phyloP scores from a whole-genome alignment of 768 basidiomycete genomes.

The Lactarius tabidus region DNA sequence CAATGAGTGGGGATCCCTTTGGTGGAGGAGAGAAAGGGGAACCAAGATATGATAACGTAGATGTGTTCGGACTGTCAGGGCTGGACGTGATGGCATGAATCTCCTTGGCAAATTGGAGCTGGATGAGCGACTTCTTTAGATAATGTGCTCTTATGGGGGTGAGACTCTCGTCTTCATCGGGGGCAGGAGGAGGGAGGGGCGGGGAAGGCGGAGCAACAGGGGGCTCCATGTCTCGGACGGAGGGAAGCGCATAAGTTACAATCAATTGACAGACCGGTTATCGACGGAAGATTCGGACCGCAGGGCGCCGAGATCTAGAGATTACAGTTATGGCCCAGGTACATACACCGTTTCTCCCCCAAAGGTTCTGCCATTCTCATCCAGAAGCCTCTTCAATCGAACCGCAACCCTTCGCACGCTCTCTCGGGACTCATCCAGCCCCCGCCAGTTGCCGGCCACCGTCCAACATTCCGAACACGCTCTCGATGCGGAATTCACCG shows the following conservation, averaged over 20 bases:
- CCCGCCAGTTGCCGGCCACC: conserved; percentile 63
- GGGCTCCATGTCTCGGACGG: not conserved
- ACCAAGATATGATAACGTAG: conserved; percentile 83
- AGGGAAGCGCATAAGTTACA: not conserved
- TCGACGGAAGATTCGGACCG: conserved; percentile 9
- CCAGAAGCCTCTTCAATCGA: conserved; percentile 54
- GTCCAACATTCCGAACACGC: conserved; percentile 82
- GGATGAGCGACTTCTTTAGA: conserved; percentile 92
- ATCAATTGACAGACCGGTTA: not conserved
- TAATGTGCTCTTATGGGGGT: conserved; percentile 94
- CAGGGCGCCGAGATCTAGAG: not conserved
- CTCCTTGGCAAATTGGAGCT: conserved; percentile 81
- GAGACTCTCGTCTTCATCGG: conserved; percentile 35
- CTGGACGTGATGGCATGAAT: conserved; percentile 60
- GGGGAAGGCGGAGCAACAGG: not conserved
- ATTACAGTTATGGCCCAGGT: conserved; percentile 27
- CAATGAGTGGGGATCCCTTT: conserved; percentile 50
- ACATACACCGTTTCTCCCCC: conserved; percentile 38
- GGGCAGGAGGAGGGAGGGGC: not conserved
- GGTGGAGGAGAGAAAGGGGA: conserved; percentile 77
- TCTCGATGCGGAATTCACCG: conserved; percentile 63
- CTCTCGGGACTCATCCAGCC: conserved; percentile 59
- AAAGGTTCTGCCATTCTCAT: conserved; percentile 50
- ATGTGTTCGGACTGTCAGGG: conserved; percentile 41
- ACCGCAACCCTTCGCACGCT: conserved; percentile 56